Evolutionary conservation across 2,329 filamentous ascomycete genomes (phyloP), one percentile per base, ranked within the genome.

Genomic region (Epicoccum sorghinum): DNA sequence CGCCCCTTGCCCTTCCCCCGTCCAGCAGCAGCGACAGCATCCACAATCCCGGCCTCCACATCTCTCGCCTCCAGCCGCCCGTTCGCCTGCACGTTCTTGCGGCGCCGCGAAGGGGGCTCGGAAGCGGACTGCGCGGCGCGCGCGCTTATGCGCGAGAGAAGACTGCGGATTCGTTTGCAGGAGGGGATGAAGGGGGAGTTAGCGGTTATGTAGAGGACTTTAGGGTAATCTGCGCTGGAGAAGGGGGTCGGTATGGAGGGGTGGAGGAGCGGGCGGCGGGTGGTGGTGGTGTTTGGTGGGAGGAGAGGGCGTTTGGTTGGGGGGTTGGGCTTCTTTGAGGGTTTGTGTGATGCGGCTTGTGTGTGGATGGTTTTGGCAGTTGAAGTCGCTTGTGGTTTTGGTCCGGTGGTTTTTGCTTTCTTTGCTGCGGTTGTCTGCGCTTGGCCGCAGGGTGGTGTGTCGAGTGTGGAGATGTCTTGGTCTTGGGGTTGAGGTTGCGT

Each of bases 181-280:
- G 84, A 79, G 9, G 87, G 83, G 73, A 90, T 83, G 77, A 90
- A 89, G 6, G 87, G 86, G 0, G 88, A 86, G 33, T 79, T 79
- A 36, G 83, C 75, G 33, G 84, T 86, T 52, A 92, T 79, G 76
- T 91, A 90, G 71, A 92, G 79, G 56, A 83, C 71, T 71, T 87
- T 87, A 9, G 78, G 80, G 4, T 75, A 67, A 1, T 66, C 61
- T 40, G 80, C 60, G 47, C 78, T 78, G 14, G 82, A 73, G 69
- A 83, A 83, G 4, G 83, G 82, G 0, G 82, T 81, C 4, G 83
- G 75, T 27, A 84, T 72, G 2, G 83, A 72, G 3, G 84, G 76
- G 68, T 80, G 84, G n/a, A 81, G 79, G 60, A 87, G 80, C 0
- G 85, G 84, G 0, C 85, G 81, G 68, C 84, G 85, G 59, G 77